Base-by-base conservation (phyloP, 148 eudicot genomes). In the Rhododendron henanense region DNA sequence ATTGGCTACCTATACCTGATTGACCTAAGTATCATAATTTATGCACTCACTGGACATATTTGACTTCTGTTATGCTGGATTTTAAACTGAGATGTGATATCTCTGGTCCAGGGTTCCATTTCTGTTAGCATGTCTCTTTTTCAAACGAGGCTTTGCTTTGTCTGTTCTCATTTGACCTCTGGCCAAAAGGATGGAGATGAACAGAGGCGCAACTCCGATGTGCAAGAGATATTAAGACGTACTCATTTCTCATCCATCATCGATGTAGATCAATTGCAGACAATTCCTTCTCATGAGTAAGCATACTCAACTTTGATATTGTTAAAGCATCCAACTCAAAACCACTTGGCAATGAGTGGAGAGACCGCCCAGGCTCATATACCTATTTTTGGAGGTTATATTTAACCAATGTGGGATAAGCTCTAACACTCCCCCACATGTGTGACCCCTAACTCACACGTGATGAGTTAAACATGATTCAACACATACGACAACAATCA, bases 201-300 rank as follows among this genome's bases (percentile, higher is more conserved):
- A 88, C 87, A 91, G 47, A 91, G 91, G 85, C 97, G 99, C 15
- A 97, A 97, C 73, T 90, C 95, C 14, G 92, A 97, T 89, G 98
- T 94, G 73, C 50, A 63, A n/a, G 98, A 94, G 87, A 97, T 95
- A 85, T 76, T 97, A 78, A 90, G 86, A 85, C 95, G 98, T 14
- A 97, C 99, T 51, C 93, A 89, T 28, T 97, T 97, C 88, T 91
- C 96, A 79, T 90, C 97, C 74, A 79, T 87, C 35, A 63, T 93
- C 71, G 94, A 94, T 65, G n/a, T 86, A 84, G 91, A 91, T 77
- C 92, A 92, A 47, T 96, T 93, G 10, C 92, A 87, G 53, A 94
- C 95, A 47, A 96, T 96, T 86, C 98, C 96, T 44, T 90, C 92
- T 85, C 99, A 96, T 81, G 98, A 96, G 99, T 96, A 94, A 92